Percentiles rank a stretch among this genome's conserved stretches.
phyloP scores from a whole-genome alignment of 192 early-diverging fungal genomes.

The Backusella parvicylindrica region DNA sequence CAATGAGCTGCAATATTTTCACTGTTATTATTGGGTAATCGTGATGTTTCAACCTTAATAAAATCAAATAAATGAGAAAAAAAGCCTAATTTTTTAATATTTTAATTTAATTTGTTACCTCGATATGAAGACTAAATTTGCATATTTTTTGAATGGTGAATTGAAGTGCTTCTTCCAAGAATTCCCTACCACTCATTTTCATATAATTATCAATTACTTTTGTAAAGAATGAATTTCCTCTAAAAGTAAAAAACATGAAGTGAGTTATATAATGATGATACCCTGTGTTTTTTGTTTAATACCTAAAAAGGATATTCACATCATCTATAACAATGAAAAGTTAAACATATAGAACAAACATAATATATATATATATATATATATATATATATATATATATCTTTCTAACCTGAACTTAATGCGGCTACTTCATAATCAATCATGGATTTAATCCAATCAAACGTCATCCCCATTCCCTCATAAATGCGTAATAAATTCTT shows the following conservation, averaged over 20 bases:
- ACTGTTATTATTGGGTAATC: conserved; percentile 20
- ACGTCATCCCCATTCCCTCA: conserved; percentile 32
- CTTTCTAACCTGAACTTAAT: conserved; percentile 28
- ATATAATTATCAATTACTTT: conserved; percentile 68
- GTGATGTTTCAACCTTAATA: conserved; percentile 28
- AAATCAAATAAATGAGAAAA: not conserved
- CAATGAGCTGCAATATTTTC: conserved; percentile 42
- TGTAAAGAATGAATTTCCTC: conserved; percentile 63
- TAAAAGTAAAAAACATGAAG: conserved; percentile 3
- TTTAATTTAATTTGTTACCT: conserved; percentile 37
- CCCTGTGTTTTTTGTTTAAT: not conserved
- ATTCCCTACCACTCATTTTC: conserved; percentile 59
- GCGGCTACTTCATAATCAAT: conserved; percentile 47
- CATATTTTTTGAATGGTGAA: conserved; percentile 56
- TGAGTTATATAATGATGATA: too few relatives aligned
- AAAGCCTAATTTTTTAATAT: not conserved
- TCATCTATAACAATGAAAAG: conserved; percentile 21
- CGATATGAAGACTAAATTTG: conserved; percentile 48
- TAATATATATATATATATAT: not conserved
- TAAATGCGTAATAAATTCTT: conserved; percentile 40
- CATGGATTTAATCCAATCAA: conserved; percentile 41
- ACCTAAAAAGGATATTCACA: conserved; percentile 51
- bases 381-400: not conserved
- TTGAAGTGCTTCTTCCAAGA: conserved; percentile 62
- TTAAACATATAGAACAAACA: not conserved